These are phyloP conservation scores for Paramecium biaurelia DNA, from an alignment of 73 alveolate genomes.

Conservation along the genomic window DNA sequence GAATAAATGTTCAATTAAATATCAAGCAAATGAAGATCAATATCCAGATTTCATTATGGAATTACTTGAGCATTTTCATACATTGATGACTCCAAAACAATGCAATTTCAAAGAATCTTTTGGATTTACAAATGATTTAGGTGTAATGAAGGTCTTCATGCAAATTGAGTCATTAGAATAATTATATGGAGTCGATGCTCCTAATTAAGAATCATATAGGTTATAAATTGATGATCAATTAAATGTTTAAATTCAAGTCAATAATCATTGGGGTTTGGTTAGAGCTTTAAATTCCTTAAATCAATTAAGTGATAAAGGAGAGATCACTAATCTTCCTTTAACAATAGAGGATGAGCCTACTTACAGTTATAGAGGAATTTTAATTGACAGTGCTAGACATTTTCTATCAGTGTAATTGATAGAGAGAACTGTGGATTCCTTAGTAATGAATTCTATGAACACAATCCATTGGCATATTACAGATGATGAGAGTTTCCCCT, in stretches of 20 bases:
- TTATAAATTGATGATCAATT: neutral
- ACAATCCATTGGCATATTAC: conserved; percentile 64
- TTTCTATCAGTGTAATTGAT: conserved; percentile 65
- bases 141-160: neutral
- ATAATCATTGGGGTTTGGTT: conserved; percentile 43
- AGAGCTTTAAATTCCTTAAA: conserved; percentile 8
- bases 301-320: conserved; percentile 41
- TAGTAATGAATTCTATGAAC: conserved; percentile 73
- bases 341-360: conserved; percentile 61
- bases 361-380: conserved; percentile 83
- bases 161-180: neutral
- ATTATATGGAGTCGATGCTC: neutral
- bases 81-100: neutral
- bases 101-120: neutral
- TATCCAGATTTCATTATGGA: neutral
- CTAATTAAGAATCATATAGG: neutral
- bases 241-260: neutral
- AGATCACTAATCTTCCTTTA: conserved; percentile 62
- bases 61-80: neutral
- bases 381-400: conserved; percentile 86
- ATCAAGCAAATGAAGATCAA: neutral
- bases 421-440: conserved; percentile 67
- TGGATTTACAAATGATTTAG: neutral
- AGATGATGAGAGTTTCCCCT: conserved; percentile 24
- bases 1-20: neutral